phyloP scores from a whole-genome alignment of 345 rosid species.

The Nephelium lappaceum region DNA sequence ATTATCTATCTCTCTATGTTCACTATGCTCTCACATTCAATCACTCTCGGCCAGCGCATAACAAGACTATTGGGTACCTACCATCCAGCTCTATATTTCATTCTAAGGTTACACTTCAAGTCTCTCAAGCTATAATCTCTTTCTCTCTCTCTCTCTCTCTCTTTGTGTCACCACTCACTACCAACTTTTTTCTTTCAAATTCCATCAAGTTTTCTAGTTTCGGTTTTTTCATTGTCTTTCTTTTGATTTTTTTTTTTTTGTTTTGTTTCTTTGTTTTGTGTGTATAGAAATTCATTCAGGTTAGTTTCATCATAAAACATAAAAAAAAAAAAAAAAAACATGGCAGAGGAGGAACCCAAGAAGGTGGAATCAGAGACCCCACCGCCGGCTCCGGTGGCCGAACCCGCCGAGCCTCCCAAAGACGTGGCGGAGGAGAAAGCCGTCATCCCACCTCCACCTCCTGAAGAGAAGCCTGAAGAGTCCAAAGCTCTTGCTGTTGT shows the following conservation, averaged over 20 bases:
- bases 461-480: conserved; percentile 38
- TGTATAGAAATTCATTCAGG: no score
- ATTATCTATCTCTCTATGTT: no score
- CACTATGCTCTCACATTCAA: background rate
- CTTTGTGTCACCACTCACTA: background rate
- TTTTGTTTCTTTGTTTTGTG: background rate
- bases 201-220: background rate
- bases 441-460: conserved; percentile 31
- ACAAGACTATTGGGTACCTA: conserved; percentile 23
- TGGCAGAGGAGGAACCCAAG: conserved; percentile 57
- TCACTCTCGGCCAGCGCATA: conserved; percentile 41
- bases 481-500: conserved; percentile 38
- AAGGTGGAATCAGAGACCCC: conserved; percentile 41
- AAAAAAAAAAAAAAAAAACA: background rate
- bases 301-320: background rate
- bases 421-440: conserved; percentile 51
- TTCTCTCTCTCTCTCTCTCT: conserved; percentile 2
- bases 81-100: conserved; percentile 27
- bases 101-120: conserved; percentile 12
- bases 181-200: background rate
- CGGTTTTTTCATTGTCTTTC: background rate
- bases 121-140: background rate
- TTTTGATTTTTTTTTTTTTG: background rate
- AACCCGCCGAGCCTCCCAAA: conserved; percentile 31
- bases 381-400: conserved; percentile 22